A percentile compares a stretch with the other conserved stretches of the same genome.
Conservation (phyloP, 345 rosid species). For the Lumnitzera racemosa region DNA sequence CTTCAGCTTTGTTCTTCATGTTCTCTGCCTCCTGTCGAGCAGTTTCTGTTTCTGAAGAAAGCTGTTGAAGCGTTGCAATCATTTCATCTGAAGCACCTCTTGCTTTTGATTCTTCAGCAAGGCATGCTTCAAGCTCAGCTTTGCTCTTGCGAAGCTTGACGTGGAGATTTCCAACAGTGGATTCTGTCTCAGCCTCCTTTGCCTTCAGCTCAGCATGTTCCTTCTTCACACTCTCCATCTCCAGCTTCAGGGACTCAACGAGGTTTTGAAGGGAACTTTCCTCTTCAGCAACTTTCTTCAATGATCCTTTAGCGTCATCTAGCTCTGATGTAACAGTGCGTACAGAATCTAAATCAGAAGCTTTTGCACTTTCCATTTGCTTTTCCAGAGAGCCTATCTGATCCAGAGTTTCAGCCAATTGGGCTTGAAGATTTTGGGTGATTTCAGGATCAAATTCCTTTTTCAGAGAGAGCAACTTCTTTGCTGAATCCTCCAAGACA, state of each 20-base stretch:
- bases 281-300: slow-evolving; percentile 67
- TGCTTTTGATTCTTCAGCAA: slow-evolving; percentile 53
- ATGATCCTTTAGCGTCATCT: slow-evolving; percentile 76
- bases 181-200: slow-evolving; percentile 80
- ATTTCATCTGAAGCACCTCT: slow-evolving; percentile 73
- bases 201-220: slow-evolving; percentile 63
- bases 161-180: slow-evolving; percentile 74
- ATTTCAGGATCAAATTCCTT: slow-evolving; percentile 68
- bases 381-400: slow-evolving; percentile 55
- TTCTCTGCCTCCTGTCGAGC: slow-evolving; percentile 64
- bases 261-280: slow-evolving; percentile 52
- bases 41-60: slow-evolving; percentile 60
- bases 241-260: slow-evolving; percentile 64
- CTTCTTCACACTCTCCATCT: slow-evolving; percentile 65
- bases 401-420: slow-evolving; percentile 46
- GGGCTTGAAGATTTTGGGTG: slow-evolving; percentile 49
- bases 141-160: slow-evolving; percentile 65
- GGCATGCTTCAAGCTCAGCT: slow-evolving; percentile 68
- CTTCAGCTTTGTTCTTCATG: slow-evolving; percentile 62
- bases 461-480: slow-evolving; percentile 46
- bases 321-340: slow-evolving; percentile 58
- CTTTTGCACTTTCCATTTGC: slow-evolving; percentile 67
- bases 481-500: slow-evolving; percentile 55
- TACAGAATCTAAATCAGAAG: slow-evolving; percentile 71
- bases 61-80: slow-evolving; percentile 63